Evolutionary conservation across 2,329 filamentous ascomycete genomes (phyloP).

Genomic region (Rhexocercosporidium sp.): DNA sequence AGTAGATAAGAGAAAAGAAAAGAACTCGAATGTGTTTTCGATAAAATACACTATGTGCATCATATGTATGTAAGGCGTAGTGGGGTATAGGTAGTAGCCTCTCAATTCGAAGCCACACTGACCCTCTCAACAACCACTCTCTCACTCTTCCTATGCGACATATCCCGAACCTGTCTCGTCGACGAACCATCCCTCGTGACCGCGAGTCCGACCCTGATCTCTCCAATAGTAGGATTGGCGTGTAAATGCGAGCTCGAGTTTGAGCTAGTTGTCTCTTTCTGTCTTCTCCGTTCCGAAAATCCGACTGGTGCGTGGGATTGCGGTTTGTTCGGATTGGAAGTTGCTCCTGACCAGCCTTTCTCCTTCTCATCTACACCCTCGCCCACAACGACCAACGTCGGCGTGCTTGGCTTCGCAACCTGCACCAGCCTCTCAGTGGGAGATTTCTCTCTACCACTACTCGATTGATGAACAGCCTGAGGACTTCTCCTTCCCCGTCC

Average conservation of each 20-base stretch:
- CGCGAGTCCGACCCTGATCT: slow-evolving; percentile 36
- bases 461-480: not conserved
- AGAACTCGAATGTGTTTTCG: not conserved
- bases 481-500: not conserved
- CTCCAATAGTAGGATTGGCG: slow-evolving; percentile 18
- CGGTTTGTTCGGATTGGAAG: slow-evolving; percentile 32
- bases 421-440: slow-evolving; percentile 26
- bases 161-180: slow-evolving; percentile 41
- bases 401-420: slow-evolving; percentile 33
- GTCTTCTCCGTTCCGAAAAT: slow-evolving; percentile 44
- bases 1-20: not conserved
- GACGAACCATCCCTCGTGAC: slow-evolving; percentile 27
- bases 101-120: slow-evolving; percentile 23
- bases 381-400: slow-evolving; percentile 37
- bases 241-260: not conserved
- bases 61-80: not conserved
- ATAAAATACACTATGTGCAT: not conserved
- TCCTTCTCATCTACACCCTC: slow-evolving; percentile 19
- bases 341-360: slow-evolving; percentile 25
- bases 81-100: not conserved
- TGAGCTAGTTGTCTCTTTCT: slow-evolving; percentile 5
- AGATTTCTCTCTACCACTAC: slow-evolving; percentile 12
- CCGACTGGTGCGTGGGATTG: slow-evolving; percentile 15
- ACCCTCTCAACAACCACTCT: slow-evolving; percentile 55
- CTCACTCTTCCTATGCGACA: slow-evolving; percentile 56